Evolutionary conservation across 345 rosid genomes (phyloP).

Genomic region (Brassica incana): DNA sequence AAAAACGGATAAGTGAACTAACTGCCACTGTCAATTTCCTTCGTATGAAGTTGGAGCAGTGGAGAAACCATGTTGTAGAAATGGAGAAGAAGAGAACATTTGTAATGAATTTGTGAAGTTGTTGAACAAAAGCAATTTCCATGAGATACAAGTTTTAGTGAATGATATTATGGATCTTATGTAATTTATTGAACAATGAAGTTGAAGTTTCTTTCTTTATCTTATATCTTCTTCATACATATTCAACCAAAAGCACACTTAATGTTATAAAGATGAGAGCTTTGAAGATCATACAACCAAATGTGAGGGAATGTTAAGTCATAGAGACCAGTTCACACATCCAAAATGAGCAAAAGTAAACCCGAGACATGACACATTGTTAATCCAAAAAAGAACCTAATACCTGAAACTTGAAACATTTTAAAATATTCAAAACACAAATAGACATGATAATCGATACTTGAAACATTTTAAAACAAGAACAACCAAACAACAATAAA

Average conservation of each 20-base stretch:
- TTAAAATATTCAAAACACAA: background rate
- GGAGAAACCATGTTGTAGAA: background rate
- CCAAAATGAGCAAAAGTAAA: background rate
- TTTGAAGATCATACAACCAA: background rate
- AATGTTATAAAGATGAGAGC: background rate
- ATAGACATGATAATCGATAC: background rate
- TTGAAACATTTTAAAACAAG: background rate
- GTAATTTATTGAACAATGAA: background rate
- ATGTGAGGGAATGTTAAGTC: too few relatives aligned
- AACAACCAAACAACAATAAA: background rate
- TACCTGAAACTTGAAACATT: background rate
- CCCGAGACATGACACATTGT: background rate
- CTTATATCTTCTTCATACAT: background rate
- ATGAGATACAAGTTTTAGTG: background rate
- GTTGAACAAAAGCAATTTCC: background rate
- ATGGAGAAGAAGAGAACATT: background rate
- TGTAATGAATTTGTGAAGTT: background rate
- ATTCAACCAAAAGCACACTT: background rate
- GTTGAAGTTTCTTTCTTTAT: background rate
- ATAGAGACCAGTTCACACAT: background rate
- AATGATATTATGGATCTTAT: background rate
- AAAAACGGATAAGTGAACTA: too few relatives aligned
- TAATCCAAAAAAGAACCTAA: background rate
- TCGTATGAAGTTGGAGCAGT: background rate
- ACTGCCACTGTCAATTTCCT: background rate